These are phyloP conservation scores for Aureobasidium namibiae DNA, from an alignment of 2,329 filamentous ascomycete species.

Conservation along the genomic window DNA sequence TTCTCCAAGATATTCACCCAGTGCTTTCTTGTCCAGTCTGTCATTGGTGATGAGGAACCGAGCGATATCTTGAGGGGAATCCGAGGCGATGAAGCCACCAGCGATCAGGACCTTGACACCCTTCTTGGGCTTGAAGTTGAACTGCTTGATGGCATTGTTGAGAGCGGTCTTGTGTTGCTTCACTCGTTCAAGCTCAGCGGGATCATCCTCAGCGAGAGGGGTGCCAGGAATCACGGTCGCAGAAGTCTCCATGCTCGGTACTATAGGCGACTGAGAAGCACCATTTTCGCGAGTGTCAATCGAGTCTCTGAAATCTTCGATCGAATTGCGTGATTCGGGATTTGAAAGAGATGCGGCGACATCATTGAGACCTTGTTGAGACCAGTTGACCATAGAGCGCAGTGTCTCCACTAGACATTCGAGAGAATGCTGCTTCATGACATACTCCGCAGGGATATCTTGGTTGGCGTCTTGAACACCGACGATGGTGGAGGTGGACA, in stretches of 20 bases:
- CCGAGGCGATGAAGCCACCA: constrained; percentile 78
- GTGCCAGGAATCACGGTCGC: constrained; percentile 42
- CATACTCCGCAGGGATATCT: constrained; percentile 78
- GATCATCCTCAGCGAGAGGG: constrained; percentile 67
- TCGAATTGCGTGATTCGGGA: constrained; percentile 42
- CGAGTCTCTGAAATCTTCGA: constrained; percentile 60
- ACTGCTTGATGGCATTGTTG: constrained; percentile 78
- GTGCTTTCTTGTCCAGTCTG: constrained; percentile 78
- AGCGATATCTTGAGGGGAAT: constrained; percentile 74
- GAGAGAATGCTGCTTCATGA: constrained; percentile 80
- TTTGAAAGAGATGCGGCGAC: constrained; percentile 34
- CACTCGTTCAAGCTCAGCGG: constrained; percentile 85
- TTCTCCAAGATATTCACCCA: constrained; percentile 92
- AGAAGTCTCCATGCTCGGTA: neutral
- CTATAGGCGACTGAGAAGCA: constrained; percentile 39
- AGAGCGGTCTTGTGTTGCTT: constrained; percentile 91
- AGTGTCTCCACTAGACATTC: constrained; percentile 84
- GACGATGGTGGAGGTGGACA: constrained; percentile 70
- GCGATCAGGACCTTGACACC: constrained; percentile 77
- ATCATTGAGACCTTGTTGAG: constrained; percentile 55
- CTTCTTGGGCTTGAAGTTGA: constrained; percentile 97
- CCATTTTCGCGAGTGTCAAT: constrained; percentile 60
- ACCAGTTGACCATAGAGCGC: constrained; percentile 88
- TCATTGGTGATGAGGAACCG: constrained; percentile 74
- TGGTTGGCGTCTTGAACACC: constrained; percentile 30